phyloP scores from a whole-genome alignment of 139 green algal species.

The Tetraselmis chui region DNA sequence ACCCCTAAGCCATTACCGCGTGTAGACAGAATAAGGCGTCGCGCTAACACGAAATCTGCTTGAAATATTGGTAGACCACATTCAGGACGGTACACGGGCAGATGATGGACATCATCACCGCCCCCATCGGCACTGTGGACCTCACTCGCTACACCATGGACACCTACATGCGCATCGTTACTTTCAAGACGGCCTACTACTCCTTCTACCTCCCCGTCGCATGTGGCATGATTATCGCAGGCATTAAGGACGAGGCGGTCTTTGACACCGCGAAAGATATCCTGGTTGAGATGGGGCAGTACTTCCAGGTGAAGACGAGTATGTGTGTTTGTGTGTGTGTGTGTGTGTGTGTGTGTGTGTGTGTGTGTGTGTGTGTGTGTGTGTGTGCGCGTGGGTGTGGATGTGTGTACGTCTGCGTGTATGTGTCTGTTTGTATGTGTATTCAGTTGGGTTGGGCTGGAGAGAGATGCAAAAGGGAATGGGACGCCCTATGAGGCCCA shows the following conservation, averaged over 20 bases:
- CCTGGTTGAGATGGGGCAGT: constrained; percentile 83
- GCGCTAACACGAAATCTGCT: too few species aligned
- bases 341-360: not conserved
- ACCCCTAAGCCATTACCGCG: too few species aligned
- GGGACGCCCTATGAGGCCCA: too few species aligned
- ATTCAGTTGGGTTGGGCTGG: not conserved
- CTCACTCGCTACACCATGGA: constrained; percentile 79
- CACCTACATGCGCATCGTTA: constrained; percentile 92
- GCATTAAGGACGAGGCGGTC: constrained; percentile 42
- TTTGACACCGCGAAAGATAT: constrained; percentile 67
- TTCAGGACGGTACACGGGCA: constrained; percentile 92
- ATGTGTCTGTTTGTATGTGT: not conserved
- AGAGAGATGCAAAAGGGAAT: too few species aligned
- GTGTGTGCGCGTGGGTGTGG: not conserved
- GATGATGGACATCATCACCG: constrained; percentile 93
- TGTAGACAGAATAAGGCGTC: too few species aligned
- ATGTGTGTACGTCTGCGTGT: too few species aligned
- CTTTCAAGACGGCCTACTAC: constrained; percentile 93
- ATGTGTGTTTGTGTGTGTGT: too few species aligned
- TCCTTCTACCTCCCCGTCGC: constrained; percentile 94
- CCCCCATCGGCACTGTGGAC: constrained; percentile 75
- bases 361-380: not conserved
- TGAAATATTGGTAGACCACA: constrained; percentile 78
- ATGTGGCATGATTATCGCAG: constrained; percentile 79
- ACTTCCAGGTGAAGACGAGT: constrained; percentile 72